Percentiles rank a stretch among this genome's conserved stretches.
Evolutionary conservation across 23 red algal genomes (phyloP).

Genomic region (Gracilaria domingensis): DNA sequence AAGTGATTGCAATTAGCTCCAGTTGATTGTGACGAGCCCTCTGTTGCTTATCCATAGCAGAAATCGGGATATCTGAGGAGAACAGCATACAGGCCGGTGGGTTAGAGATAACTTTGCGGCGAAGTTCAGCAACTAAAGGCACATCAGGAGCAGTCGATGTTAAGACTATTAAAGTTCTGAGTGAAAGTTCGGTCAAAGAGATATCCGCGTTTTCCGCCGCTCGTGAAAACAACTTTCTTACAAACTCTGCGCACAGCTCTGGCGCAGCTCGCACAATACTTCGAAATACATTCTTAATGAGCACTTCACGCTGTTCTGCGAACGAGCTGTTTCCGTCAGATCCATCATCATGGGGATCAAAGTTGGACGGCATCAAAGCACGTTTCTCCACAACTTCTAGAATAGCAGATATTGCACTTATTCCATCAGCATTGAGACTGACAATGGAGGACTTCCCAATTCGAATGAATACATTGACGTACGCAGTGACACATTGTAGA

Average conservation of each 20-base stretch:
- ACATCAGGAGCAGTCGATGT: conserved; percentile 31
- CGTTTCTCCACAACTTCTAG: conserved; percentile 59
- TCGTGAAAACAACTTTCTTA: conserved; percentile 21
- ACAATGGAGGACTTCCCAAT: conserved; percentile 16
- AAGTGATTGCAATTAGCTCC: conserved; percentile 60
- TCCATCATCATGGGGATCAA: conserved; percentile 56
- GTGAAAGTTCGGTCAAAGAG: conserved; percentile 23
- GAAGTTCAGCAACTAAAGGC: conserved; percentile 35
- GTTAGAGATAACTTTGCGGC: conserved; percentile 45
- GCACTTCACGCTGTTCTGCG: conserved; percentile 39
- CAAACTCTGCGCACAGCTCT: conserved; percentile 51
- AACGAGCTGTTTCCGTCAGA: conserved; percentile 45
- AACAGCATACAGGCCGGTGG: conserved; percentile 63
- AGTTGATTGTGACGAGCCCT: conserved; percentile 60
- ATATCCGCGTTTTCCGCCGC: conserved; percentile 30
- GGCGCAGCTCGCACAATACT: conserved; percentile 42
- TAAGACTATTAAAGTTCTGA: conserved; percentile 30
- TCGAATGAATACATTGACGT: conserved; percentile 65
- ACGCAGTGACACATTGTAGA: conserved; percentile 56
- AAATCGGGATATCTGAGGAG: conserved; percentile 11
- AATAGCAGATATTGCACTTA: conserved; percentile 36
- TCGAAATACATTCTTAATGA: conserved; percentile 60
- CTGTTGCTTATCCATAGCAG: conserved; percentile 32
- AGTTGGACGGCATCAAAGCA: conserved; percentile 16
- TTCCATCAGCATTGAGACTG: background rate